Evolutionary conservation across 148 eudicot species (phyloP).

Genomic region (Rheum nobile): DNA sequence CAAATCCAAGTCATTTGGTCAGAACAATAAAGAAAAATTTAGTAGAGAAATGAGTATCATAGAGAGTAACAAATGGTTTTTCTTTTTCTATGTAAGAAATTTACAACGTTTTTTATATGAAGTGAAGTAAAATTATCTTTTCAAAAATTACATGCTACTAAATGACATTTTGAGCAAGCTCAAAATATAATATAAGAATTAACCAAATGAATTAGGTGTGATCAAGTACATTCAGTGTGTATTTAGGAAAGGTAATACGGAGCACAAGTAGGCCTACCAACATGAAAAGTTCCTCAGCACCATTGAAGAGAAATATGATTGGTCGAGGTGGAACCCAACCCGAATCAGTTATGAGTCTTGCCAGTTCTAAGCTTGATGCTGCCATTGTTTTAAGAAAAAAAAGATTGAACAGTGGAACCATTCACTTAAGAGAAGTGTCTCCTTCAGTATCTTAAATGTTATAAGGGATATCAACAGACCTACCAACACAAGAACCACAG

Average conservation of each 20-base stretch:
- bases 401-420: neutral
- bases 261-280: slow-evolving; percentile 40
- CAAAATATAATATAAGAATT: neutral
- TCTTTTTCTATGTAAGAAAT: neutral
- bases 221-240: neutral
- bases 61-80: neutral
- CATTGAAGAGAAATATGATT: slow-evolving; percentile 86
- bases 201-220: neutral
- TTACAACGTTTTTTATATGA: neutral
- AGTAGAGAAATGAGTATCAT: neutral
- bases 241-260: neutral
- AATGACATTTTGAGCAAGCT: neutral
- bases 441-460: neutral
- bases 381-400: slow-evolving; percentile 11
- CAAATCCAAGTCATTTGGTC: neutral
- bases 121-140: neutral
- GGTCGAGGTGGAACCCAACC: slow-evolving; percentile 82
- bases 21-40: neutral
- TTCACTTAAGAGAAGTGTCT: neutral
- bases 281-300: slow-evolving; percentile 98
- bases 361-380: slow-evolving; percentile 91
- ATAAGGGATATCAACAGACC: slow-evolving; percentile 10
- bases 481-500: slow-evolving; percentile 99
- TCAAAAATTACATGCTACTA: neutral
- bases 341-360: slow-evolving; percentile 78